Conservation (phyloP, 139 green algal genomes). For the Dunaliella primolecta region DNA sequence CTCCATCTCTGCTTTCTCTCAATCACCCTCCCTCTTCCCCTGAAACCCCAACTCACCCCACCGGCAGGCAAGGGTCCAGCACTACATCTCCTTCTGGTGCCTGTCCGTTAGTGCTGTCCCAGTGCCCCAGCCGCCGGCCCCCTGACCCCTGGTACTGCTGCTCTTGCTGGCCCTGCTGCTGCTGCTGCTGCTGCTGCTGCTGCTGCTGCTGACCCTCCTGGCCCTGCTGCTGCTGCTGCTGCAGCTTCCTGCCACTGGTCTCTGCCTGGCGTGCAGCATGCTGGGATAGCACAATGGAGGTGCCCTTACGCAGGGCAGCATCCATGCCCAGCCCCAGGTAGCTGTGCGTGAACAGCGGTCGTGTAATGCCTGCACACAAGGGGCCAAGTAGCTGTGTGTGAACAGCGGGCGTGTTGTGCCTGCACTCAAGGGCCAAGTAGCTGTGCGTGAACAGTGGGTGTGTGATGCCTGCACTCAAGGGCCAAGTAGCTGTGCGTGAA, state of each 20-base stretch:
- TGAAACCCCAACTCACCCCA: slow-evolving; percentile 39
- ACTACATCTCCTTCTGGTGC: background rate
- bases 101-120: background rate
- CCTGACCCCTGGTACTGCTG: no score
- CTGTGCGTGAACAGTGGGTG: slow-evolving; percentile 46
- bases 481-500: slow-evolving; percentile 55
- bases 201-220: background rate
- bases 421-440: no score
- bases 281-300: background rate
- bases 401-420: no score
- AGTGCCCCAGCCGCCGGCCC: slow-evolving; percentile 5
- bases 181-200: slow-evolving; percentile 1
- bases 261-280: no score
- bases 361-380: slow-evolving; percentile 27
- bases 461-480: slow-evolving; percentile 25
- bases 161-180: slow-evolving; percentile 4
- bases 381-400: no score
- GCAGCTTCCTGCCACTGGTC: no score
- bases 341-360: slow-evolving; percentile 47
- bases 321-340: slow-evolving; percentile 51
- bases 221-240: background rate
- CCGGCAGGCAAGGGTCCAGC: slow-evolving; percentile 37
- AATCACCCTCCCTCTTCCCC: no score
- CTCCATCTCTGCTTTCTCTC: no score
- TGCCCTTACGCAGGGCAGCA: slow-evolving; percentile 12